Evolutionary conservation across 345 rosid genomes (phyloP).

Genomic region (Bruguiera gymnorhiza): DNA sequence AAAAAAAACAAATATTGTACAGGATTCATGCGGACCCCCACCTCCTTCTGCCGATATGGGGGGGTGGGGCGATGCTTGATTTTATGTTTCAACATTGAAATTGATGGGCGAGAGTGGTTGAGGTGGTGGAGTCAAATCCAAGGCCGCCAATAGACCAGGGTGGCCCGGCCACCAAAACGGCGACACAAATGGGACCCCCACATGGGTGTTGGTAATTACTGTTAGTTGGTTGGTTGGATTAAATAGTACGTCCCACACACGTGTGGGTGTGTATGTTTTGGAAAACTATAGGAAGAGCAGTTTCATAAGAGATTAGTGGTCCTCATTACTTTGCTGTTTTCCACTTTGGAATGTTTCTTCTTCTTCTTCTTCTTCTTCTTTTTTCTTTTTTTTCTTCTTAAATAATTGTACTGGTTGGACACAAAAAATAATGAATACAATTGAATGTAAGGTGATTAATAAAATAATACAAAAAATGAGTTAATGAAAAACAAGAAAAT

Average conservation of each 20-base stretch:
- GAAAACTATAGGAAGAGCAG: background rate
- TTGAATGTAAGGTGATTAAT: too few species aligned
- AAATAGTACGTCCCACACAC: slow-evolving; percentile 7
- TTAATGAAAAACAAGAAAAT: too few species aligned
- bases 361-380: background rate
- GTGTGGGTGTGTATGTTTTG: slow-evolving; percentile 18
- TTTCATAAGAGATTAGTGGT: too few species aligned
- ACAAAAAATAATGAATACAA: too few species aligned
- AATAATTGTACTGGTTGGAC: too few species aligned
- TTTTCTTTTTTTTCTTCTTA: background rate
- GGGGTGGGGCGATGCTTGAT: too few species aligned
- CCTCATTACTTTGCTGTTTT: background rate
- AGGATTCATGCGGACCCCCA: too few species aligned
- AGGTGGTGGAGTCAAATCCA: slow-evolving; percentile 23
- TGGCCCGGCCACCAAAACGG: slow-evolving; percentile 66
- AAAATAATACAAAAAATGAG: too few species aligned
- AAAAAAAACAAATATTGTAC: too few species aligned
- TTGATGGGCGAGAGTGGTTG: slow-evolving; percentile 9
- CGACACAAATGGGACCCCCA: slow-evolving; percentile 53
- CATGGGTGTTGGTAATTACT: slow-evolving; percentile 29
- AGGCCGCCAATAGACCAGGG: slow-evolving; percentile 15
- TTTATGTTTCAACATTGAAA: background rate
- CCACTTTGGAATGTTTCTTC: background rate
- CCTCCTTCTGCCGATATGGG: too few species aligned
- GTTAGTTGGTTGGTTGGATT: background rate